Evolutionary conservation across 305 asterid species (phyloP), one percentile per base, ranked within the genome.

Genomic region (Solanum hybrid): DNA sequence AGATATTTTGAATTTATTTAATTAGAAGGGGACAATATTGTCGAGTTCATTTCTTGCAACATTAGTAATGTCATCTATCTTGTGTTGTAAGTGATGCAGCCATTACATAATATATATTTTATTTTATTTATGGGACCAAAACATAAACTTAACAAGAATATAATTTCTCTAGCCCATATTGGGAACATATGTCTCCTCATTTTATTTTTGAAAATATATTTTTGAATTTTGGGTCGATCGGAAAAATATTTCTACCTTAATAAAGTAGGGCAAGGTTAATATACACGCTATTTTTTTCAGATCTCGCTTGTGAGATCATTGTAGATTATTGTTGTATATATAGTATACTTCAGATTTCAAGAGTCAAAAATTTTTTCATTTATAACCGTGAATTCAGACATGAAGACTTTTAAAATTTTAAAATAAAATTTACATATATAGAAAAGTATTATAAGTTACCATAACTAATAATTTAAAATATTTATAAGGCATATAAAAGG

Each of bases 81-180:
- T 94, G 90, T 90, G 93, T 86, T 89, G 79, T 38, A 87, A 89
- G 88, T 72, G 88, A 76, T 91, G 91, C 91, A 76, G 92, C 90
- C 92, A 69, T 90, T 86, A 34, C 81, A 91, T 89, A 84, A 10
- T 14, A 35, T 51, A 51, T 51, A 35, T n/a, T 90, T 78, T 89
- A 91, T 77, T 86, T 86, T 78, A 90, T 85, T 32, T 12, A 72
- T 31, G 82, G 86, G 90, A 89, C 91, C 92, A 64, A 86, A 75
- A 77, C 84, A 88, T 88, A 9, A 35, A 37, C 37, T 27, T 40
- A 88, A 77, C 88, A 85, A 42, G 17, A 75, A 72, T n/a, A 29
- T 26, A 38, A 31, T 37, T 24, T n/a, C 51, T 51, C 51, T 71
- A 66, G 64, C 24, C 32, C 86, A 85, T 27, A 37, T 87, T 29